Percentiles rank a stretch among this genome's conserved stretches.
These are phyloP conservation scores for Solanum corneliomulleri DNA, from an alignment of 257 asterid genomes.

Conservation along the genomic window DNA sequence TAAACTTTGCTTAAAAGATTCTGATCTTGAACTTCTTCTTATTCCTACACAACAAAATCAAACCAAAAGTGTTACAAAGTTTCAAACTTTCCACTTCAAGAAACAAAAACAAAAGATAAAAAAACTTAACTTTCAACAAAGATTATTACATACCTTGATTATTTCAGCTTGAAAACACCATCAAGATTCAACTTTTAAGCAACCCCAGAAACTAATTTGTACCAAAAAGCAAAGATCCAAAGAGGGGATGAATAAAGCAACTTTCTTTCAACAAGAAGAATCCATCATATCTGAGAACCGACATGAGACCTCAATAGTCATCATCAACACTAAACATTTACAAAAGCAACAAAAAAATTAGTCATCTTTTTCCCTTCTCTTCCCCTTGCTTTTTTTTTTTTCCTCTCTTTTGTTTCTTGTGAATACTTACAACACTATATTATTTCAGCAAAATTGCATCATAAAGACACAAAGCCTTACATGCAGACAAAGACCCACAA, in stretches of 20 bases:
- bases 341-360: constrained; percentile 34
- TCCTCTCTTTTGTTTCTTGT: constrained; percentile 14
- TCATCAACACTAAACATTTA: constrained; percentile 22
- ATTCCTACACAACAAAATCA: constrained; percentile 3
- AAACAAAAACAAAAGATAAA: neutral
- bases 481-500: constrained; percentile 24
- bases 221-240: constrained; percentile 4
- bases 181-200: constrained; percentile 1
- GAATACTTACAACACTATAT: constrained; percentile 16
- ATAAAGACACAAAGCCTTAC: constrained; percentile 21
- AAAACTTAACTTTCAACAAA: constrained; percentile 1
- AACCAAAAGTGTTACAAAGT: neutral
- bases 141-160: neutral
- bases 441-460: constrained; percentile 22
- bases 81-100: constrained; percentile 1
- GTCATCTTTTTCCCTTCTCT: neutral
- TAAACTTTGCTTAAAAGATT: neutral
- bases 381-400: neutral
- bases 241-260: neutral
- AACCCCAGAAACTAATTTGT: neutral
- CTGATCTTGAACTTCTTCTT: constrained; percentile 10
- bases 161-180: neutral
- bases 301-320: constrained; percentile 44
- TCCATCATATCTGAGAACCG: constrained; percentile 25
- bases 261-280: constrained; percentile 23